Evolutionary conservation across 2,329 filamentous ascomycete genomes (phyloP), one percentile per base, ranked within the genome.

Genomic region (Xylaria hypoxylon): DNA sequence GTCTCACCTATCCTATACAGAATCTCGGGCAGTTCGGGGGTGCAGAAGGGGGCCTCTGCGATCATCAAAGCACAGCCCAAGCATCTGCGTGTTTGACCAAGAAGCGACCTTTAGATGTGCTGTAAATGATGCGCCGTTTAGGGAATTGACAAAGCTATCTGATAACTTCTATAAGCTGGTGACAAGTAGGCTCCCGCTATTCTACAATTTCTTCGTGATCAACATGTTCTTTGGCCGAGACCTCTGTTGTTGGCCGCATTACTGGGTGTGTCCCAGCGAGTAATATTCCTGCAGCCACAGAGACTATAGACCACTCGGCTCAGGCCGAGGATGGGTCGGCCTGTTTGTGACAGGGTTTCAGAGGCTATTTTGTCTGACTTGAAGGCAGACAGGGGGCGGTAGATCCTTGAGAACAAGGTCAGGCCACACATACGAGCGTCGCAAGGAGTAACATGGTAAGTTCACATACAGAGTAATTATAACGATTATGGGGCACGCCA

Each of bases 301-400:
- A 64, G 55, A 51, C 38, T 13, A 62, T 48, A 28, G 58, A 48
- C 68, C 64, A 68, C 53, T 72, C 74, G 74, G 74, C 73, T 74
- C 73, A 75, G 71, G 70, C 74, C 74, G 74, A 76, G 70, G 63
- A 74, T 70, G 69, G 70, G 61, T 70, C 69, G 69, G 68, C 65
- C 68, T 74, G 70, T 62, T 70, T 68, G 70, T 69, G 71, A 68
- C 72, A 75, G 70, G 74, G 73, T 75, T 71, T 72, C 72, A 75
- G 69, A 75, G 71, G 69, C 69, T 73, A 72, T 73, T 74, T 71
- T 63, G 62, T 68, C 61, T 58, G 51, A 63, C 65, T 55, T 45
- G 60, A 15, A 45, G 65, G 38, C 67, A 67, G 67, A 68, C 65
- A 69, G 55, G 61, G 53, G 64, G 31, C 11, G 31, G 33, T n/a